Base-by-base conservation (phyloP, 2,329 filamentous ascomycete genomes). In the Trichoderma polysporum region DNA sequence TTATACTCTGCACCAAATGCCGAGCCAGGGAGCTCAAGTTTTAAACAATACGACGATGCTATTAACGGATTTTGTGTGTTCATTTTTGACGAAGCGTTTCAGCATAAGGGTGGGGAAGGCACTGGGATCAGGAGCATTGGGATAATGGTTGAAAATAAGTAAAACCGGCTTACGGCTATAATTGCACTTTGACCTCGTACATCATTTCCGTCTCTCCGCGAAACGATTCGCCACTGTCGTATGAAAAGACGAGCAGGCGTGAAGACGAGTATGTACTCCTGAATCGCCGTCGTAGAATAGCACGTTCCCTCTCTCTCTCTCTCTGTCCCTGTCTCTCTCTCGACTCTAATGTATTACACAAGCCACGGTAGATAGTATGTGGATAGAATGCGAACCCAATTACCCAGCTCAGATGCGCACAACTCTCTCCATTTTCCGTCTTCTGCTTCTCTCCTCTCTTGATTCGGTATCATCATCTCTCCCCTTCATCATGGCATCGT, bases 1-100 rank as follows among this genome's bases (percentile, higher is more conserved):
- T 86, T 54, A 84, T 89, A 22, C 77, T 89, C 68, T 90, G 88
- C 75, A 88, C 86, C n/a, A 75, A 74, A 12, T 90, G 88, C 74
- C 84, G 88, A 70, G 80, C 84, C 72, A 81, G 79, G 70, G 86
- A 90, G 76, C 79, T 90, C 71, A 90, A 90, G 80, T 81, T 72
- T 68, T 79, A 74, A 79, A 29, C 4, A 66, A 66, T 59, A 62
- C 68, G 37, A 67, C 61, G 27, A 59, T 57, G 33, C 45, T 31
- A 37, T 13, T 49, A 25, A 66, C 29, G 35, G 59, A 56, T 66
- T 25, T 47, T 67, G 57, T 68, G 68, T 27, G 22, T 69, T 45
- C 47, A 50, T 27, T 45, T 45, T 63, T 22, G 4, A 61, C 39
- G 49, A 45, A 68, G 61, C 65, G 58, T 53, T 70, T 56, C 59